These are phyloP conservation scores for Calonectria hongkongensis DNA, from an alignment of 2,329 filamentous ascomycete species.

Conservation along the genomic window DNA sequence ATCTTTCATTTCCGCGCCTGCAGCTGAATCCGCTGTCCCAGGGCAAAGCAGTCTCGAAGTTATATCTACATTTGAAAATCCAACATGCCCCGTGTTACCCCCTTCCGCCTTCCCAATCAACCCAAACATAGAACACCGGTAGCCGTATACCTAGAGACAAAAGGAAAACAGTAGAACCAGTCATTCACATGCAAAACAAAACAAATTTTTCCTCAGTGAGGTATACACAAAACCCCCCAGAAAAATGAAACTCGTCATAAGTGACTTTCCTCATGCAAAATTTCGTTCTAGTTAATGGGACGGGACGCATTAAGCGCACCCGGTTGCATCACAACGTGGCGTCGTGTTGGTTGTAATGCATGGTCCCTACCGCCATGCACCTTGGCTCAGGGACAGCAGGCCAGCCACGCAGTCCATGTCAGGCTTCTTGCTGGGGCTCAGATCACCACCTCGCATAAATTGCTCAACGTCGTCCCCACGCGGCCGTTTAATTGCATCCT, in stretches of 20 bases:
- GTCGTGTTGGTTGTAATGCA: conserved; percentile 17
- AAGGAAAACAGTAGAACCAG: conserved; percentile 42
- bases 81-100: conserved; percentile 38
- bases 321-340: conserved; percentile 34
- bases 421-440: conserved; percentile 82
- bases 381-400: conserved; percentile 91
- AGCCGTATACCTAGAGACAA: conserved; percentile 39
- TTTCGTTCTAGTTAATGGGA: conserved; percentile 39
- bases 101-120: conserved; percentile 32
- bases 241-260: conserved; percentile 37
- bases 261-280: conserved; percentile 39
- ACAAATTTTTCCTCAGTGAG: conserved; percentile 40
- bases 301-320: conserved; percentile 7
- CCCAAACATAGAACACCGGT: conserved; percentile 48
- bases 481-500: conserved; percentile 64
- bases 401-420: conserved; percentile 94
- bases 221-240: conserved; percentile 44
- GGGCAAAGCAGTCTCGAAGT: conserved; percentile 46
- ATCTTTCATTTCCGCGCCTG: conserved; percentile 46
- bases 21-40: conserved; percentile 42
- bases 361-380: conserved; percentile 82
- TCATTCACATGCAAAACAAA: conserved; percentile 41
- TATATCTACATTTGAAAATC: conserved; percentile 52
- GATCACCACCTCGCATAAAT: conserved; percentile 81
- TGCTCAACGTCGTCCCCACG: conserved; percentile 78